Evolutionary conservation across 2,329 filamentous ascomycete species (phyloP).

Genomic region (Nemania serpens): DNA sequence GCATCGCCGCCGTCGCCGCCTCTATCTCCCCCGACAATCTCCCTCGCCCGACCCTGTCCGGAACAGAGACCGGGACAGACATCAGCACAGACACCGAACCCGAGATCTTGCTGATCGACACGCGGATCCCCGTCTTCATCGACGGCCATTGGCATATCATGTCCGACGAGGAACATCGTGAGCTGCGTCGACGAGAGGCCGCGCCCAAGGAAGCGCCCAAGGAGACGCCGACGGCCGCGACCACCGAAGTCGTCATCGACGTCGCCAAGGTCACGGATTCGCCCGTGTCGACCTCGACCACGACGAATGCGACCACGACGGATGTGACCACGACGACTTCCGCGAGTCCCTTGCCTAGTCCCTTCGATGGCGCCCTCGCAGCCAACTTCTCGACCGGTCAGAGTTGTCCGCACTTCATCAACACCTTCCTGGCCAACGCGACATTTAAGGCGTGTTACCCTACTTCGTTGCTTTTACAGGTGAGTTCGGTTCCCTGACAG

Average conservation of each 20-base stretch:
- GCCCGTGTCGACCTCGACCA: constrained; percentile 34
- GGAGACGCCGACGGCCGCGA: constrained; percentile 16
- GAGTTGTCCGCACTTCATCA: constrained; percentile 71
- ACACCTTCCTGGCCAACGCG: constrained; percentile 65
- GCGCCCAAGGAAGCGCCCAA: constrained; percentile 14
- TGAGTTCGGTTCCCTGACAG: too few species aligned
- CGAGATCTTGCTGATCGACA: constrained; percentile 43
- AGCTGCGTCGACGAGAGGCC: constrained; percentile 32
- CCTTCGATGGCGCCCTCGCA: constrained; percentile 69
- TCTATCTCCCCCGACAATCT: constrained; percentile 35
- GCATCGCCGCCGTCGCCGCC: constrained; percentile 28
- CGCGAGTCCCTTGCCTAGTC: constrained; percentile 58
- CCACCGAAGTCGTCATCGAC: constrained; percentile 42
- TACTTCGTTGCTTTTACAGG: constrained; percentile 81
- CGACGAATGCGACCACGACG: constrained; percentile 31
- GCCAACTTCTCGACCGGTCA: constrained; percentile 62
- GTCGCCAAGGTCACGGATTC: constrained; percentile 38
- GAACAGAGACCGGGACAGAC: constrained; percentile 33
- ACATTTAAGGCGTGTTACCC: constrained; percentile 78
- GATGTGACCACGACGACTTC: constrained; percentile 20
- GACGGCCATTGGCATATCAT: constrained; percentile 46
- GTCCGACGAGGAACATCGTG: constrained; percentile 43
- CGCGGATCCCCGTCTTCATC: constrained; percentile 41
- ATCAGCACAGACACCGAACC: background rate
- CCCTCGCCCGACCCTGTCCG: constrained; percentile 23